Percentiles rank a stretch among this genome's conserved stretches.
Conservation (phyloP, 108 stramenopile genomes). For the Seminavis robusta region DNA sequence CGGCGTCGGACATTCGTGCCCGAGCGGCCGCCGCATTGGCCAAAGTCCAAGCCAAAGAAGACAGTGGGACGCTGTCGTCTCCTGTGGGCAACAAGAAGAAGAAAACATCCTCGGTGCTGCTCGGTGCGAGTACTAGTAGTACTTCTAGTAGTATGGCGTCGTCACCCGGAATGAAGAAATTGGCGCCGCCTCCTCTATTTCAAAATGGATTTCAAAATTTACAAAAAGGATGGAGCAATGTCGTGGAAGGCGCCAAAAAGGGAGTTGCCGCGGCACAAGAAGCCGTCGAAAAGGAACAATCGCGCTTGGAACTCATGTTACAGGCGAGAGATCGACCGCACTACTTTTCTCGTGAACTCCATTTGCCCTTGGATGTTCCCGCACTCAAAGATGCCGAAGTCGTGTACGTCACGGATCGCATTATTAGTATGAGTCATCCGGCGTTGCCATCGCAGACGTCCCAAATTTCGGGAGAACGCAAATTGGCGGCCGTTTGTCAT, state of each 20-base stretch:
- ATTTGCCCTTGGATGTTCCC: constrained; percentile 63
- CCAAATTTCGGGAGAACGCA: constrained; percentile 60
- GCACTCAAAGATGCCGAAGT: constrained; percentile 78
- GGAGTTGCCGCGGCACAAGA: constrained; percentile 20
- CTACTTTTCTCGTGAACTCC: constrained; percentile 43
- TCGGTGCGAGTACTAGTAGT: no score
- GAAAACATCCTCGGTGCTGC: no score
- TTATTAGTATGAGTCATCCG: constrained; percentile 78
- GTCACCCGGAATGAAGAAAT: no score
- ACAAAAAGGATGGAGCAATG: constrained; percentile 34
- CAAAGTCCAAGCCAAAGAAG: constrained; percentile 1
- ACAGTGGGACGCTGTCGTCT: no score
- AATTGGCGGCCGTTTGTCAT: constrained; percentile 75
- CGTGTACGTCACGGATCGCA: constrained; percentile 81
- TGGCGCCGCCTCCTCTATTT: no score
- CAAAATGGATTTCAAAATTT: constrained; percentile 29
- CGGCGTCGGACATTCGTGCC: not conserved
- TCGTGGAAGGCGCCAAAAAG: constrained; percentile 16
- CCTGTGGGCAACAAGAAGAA: no score
- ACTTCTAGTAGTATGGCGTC: no score
- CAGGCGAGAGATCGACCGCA: constrained; percentile 1
- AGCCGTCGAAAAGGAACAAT: constrained; percentile 37
- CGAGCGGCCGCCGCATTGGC: not conserved
- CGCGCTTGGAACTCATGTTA: constrained; percentile 17
- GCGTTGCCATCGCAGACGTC: constrained; percentile 41